Base-by-base conservation (phyloP, 768 basidiomycete species). In the Clitopilus passeckerianus region DNA sequence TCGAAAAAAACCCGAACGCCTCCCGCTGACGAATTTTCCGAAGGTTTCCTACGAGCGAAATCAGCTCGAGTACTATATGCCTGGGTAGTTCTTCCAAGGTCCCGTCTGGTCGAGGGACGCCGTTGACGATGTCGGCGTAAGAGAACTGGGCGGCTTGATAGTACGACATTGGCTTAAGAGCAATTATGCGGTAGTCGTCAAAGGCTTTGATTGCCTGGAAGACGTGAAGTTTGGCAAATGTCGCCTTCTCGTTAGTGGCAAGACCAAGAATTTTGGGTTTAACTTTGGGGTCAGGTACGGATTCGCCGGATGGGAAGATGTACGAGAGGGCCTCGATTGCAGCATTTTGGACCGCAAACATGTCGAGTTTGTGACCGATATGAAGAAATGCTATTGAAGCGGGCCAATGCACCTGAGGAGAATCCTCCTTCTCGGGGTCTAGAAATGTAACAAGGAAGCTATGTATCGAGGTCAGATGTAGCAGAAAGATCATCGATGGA, bases 111-210 rank as follows among this genome's bases (percentile, higher is more conserved):
- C 56, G 56, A 22, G 56, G 23, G 24, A 65, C 61, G 24, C 67
- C 68, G 30, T 60, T 43, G 14, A 63, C 27, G 22, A 71, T 64
- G 54, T 67, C 62, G 6, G 62, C 46, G 8, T 62, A 54, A 15
- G 65, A 37, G 3, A 68, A 60, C 52, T 69, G 67, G 12, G 68
- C 64, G 5, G 67, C 66, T 35, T 63, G 60, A 59, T 70, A 68
- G 44, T 63, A 67, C 30, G 66, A 65, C 60, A 65, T 62, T 7
- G 66, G 70, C 12, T 64, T 34, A 8, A 65, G 46, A n/a, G 60
- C 54, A 9, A 43, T 54, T 24, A 67, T 50, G n/a, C 63, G 54
- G 44, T 57, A 67, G 52, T 60, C 33, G 18, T 41, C 37, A 37
- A 64, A 57, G 12, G 64, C 34, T 23, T 65, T 66, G 58, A 67